A percentile compares a stretch with the other conserved stretches of the same genome.
Evolutionary conservation across 495 filamentous ascomycete species (phyloP).

Genomic region (Endocarpon pusillum): DNA sequence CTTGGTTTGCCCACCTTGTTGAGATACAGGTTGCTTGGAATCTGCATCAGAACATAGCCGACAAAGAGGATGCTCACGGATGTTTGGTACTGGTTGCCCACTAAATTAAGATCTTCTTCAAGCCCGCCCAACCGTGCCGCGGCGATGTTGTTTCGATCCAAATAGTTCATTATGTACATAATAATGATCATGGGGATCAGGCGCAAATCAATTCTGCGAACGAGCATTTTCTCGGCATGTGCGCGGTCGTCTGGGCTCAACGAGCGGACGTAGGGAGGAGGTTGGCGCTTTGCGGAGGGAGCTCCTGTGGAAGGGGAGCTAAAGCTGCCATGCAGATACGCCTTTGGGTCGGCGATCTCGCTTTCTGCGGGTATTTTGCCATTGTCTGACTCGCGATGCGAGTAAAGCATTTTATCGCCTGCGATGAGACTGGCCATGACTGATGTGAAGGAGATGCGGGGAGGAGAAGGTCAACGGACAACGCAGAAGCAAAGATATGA

Average conservation of each 20-base stretch:
- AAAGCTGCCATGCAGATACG: no score
- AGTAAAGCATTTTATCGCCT: no score
- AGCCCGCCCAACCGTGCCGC: slow-evolving; percentile 35
- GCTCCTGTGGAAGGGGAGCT: no score
- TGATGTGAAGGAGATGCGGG: no score
- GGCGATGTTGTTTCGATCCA: slow-evolving; percentile 51
- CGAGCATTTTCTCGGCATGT: slow-evolving; percentile 30
- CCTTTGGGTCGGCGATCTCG: no score
- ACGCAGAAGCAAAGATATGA: no score
- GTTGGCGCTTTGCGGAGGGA: slow-evolving; percentile 19
- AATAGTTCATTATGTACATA: slow-evolving; percentile 71
- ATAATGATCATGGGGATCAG: slow-evolving; percentile 44
- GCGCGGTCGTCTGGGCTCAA: slow-evolving; percentile 32
- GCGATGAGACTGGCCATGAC: no score
- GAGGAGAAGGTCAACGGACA: no score
- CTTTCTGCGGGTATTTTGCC: no score
- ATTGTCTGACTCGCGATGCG: no score
- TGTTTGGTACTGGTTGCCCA: slow-evolving; percentile 36
- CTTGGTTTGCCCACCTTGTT: slow-evolving; percentile 38
- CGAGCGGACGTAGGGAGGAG: slow-evolving; percentile 32
- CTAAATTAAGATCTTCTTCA: slow-evolving; percentile 29
- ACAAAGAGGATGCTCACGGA: slow-evolving; percentile 55
- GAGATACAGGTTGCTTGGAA: slow-evolving; percentile 28
- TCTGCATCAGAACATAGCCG: slow-evolving; percentile 40
- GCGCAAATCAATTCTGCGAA: slow-evolving; percentile 46